phyloP scores from a whole-genome alignment of 306 rosid genomes.

The Castanea crenata region DNA sequence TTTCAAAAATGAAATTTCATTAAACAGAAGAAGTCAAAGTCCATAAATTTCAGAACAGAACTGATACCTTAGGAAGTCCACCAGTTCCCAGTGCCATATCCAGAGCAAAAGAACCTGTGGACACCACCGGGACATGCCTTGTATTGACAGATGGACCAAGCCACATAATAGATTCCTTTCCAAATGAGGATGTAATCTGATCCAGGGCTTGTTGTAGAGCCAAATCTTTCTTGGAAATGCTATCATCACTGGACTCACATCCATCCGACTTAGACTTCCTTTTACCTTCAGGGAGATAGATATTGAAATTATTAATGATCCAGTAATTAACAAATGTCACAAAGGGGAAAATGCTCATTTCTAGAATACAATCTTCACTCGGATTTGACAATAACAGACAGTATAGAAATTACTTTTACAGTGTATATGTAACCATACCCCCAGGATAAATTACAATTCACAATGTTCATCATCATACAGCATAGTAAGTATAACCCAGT shows the following conservation, averaged over 20 bases:
- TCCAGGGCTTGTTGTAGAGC: conserved; percentile 87
- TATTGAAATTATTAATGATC: not conserved
- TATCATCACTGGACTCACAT: conserved; percentile 67
- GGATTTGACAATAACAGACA: not conserved
- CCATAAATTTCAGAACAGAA: conserved; percentile 15
- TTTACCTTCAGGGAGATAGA: conserved; percentile 48
- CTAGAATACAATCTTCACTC: not conserved
- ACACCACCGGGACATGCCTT: conserved; percentile 65
- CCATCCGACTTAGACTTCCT: conserved; percentile 67
- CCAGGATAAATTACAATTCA: not conserved
- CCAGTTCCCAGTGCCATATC: conserved; percentile 79
- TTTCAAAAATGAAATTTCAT: not conserved
- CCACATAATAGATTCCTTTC: conserved; percentile 97
- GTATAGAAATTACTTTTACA: not conserved
- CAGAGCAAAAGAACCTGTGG: conserved; percentile 83
- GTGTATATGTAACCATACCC: not conserved
- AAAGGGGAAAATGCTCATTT: not conserved
- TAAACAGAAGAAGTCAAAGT: conserved; percentile 2
- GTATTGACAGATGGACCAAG: conserved; percentile 61
- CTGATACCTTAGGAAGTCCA: conserved; percentile 87
- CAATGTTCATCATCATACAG: not conserved
- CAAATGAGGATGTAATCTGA: conserved; percentile 82
- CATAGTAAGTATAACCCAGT: not conserved
- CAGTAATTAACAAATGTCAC: not conserved
- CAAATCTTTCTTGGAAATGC: conserved; percentile 70